A percentile compares a stretch with the other conserved stretches of the same genome.
Conservation (phyloP, 2,329 filamentous ascomycete species). For the Hymenoscyphus fraxineus region DNA sequence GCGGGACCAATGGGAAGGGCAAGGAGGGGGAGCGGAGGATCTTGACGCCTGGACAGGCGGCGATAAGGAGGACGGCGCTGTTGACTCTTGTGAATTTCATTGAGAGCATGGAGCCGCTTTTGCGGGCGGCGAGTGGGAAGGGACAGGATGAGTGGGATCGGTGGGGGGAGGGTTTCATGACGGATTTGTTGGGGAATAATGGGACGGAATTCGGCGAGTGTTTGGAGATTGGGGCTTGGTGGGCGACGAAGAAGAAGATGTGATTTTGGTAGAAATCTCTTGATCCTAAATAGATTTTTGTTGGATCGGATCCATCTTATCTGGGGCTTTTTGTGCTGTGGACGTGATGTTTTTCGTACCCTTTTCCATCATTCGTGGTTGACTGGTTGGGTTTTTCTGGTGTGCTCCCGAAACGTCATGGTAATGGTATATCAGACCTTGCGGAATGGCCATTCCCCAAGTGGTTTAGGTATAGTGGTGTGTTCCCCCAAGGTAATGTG, state of each 20-base stretch:
- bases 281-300: too few species aligned
- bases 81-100: constrained; percentile 78
- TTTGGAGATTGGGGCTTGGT: constrained; percentile 82
- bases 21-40: constrained; percentile 29
- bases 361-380: constrained; percentile 3
- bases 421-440: too few species aligned
- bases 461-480: not conserved
- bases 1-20: constrained; percentile 44
- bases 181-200: constrained; percentile 73
- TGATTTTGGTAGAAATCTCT: not conserved
- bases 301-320: too few species aligned
- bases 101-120: constrained; percentile 76
- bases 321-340: not conserved
- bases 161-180: constrained; percentile 86
- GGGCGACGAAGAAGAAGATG: constrained; percentile 77
- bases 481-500: not conserved
- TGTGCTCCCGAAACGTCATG: not conserved
- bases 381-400: not conserved
- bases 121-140: constrained; percentile 80
- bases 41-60: constrained; percentile 59
- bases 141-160: constrained; percentile 88
- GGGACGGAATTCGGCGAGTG: constrained; percentile 82
- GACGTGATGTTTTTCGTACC: not conserved
- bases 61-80: constrained; percentile 75
- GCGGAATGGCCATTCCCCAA: not conserved